Conservation (phyloP, 2,329 filamentous ascomycete genomes). For the Emmonsia crescens region DNA sequence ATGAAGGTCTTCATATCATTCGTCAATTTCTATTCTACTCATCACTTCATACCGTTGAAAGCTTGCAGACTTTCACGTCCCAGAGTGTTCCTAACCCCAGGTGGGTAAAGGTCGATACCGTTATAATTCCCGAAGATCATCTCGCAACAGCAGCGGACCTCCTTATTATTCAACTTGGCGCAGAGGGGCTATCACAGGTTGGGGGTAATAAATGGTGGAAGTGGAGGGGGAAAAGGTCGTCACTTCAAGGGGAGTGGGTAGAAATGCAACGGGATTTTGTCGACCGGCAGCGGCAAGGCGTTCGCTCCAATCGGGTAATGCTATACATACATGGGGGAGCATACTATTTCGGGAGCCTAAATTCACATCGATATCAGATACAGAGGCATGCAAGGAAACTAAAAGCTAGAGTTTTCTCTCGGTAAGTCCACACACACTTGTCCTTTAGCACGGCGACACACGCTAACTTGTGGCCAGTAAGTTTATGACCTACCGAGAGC, state of each 20-base stretch:
- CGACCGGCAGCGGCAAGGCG: conserved; percentile 52
- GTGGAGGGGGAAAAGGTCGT: conserved; percentile 57
- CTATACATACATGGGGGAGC: conserved; percentile 90
- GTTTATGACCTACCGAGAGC: background rate
- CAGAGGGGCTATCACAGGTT: conserved; percentile 60
- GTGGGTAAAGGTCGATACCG: conserved; percentile 71
- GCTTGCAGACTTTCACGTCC: conserved; percentile 79
- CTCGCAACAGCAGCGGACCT: conserved; percentile 55
- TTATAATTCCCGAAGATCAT: conserved; percentile 53
- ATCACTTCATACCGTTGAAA: conserved; percentile 83
- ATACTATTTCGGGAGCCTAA: conserved; percentile 91
- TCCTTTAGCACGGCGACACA: conserved; percentile 11
- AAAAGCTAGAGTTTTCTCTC: conserved; percentile 78
- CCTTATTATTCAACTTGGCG: conserved; percentile 64
- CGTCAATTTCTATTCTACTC: conserved; percentile 76
- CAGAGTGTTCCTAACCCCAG: conserved; percentile 85
- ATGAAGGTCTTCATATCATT: conserved; percentile 80
- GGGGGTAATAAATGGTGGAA: conserved; percentile 85
- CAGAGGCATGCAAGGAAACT: conserved; percentile 91
- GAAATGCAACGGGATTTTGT: conserved; percentile 81
- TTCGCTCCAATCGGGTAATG: conserved; percentile 64
- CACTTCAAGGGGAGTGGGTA: conserved; percentile 81
- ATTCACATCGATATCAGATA: conserved; percentile 97
- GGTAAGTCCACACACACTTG: conserved; percentile 24
- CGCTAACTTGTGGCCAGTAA: background rate